Base-by-base conservation (phyloP, 805 yeast genomes). In the Sugiyamaella smithiae region DNA sequence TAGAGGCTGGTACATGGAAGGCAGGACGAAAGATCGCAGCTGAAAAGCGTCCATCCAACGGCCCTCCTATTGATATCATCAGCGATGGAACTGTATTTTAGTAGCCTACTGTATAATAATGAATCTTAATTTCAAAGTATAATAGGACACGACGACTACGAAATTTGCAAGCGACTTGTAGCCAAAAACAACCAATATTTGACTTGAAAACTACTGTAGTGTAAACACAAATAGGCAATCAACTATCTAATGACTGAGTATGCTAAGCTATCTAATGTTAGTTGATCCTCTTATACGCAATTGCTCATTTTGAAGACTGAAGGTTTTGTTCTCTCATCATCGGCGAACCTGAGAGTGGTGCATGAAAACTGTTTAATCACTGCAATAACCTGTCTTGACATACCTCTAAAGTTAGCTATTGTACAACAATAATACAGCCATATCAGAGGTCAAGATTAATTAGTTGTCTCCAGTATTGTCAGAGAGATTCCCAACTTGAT, bases 1-100 rank as follows among this genome's bases (percentile, higher is more conserved):
- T 81, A 41, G 87, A 81, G 55, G 85, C 86, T 2, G 87, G 87
- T 0, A 74, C 80, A 25, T 81, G 87, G 87, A 77, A 75, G 53
- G 76, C 82, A 1, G 87, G 87, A 1, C 68, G 87, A 51, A 75
- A 75, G 45, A 76, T 80, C 46, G 85, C 87, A 1, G 75, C 75
- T 7, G 58, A 66, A 48, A 56, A 69, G 50, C 71, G 87, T 56
- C 73, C 77, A 5, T 57, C 58, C 12, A 74, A 71, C 3, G 85
- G 84, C 2, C 85, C 86, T 5, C 87, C 87, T 16, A 81, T 81
- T 46, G 80, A 79, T 51, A 65, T 81, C 19, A 60, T 68, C 50
- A 79, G 84, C 52, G 86, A 81, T 58, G 87, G 87, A 5, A 81
- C 87, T 1, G 81, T 81, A 2, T 81, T 81, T 57, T 81, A 63